Evolutionary conservation across 2,329 filamentous ascomycete genomes (phyloP), one percentile per base, ranked within the genome.

Genomic region (Fusarium sp.): DNA sequence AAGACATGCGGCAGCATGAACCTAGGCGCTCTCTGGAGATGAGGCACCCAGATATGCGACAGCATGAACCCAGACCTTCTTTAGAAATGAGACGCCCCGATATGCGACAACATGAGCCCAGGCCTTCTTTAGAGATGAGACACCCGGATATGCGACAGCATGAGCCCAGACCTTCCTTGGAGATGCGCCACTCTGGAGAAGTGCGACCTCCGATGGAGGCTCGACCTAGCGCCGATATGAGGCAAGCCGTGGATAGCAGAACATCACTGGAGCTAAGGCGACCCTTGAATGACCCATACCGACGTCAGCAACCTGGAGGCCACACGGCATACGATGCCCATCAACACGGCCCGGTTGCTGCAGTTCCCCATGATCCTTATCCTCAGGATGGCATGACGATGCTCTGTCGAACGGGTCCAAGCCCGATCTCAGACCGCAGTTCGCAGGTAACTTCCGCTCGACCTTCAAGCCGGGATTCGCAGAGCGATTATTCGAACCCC

Each of bases 341-440:
- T 52, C 88, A 93, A 63, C 73, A 77, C 43, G 84, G 83, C 4
- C 82, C 88, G 21, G 85, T 91, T 57, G 82, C 87, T 4, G 77
- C 86, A 13, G 85, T 96, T 3, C 93, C 94, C 13, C 93, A 97
- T 70, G 96, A 98, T 68, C 92, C 95, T 9, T 97, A 97, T 73
- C 93, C 94, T 0, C 86, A 90, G 75, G 94, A 98, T 72, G 94
- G 93, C 5, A 98, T 98, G 93, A 97, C 94, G 0, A 96, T 98
- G 86, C 89, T 97, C 61, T 98, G 94, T 76, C 88, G 93, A 57
- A 88, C 91, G 35, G 90, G 88, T 6, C 84, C 90, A 39, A 90
- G 88, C 4, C 84, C 88, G 35, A 70, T 72, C 14, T 77, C 85
- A 78, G 76, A 93, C 83, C 76, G 74, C 32, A 77, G 76, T 58